Evolutionary conservation across 768 basidiomycete genomes (phyloP).

Genomic region (Boletus barrowsii): DNA sequence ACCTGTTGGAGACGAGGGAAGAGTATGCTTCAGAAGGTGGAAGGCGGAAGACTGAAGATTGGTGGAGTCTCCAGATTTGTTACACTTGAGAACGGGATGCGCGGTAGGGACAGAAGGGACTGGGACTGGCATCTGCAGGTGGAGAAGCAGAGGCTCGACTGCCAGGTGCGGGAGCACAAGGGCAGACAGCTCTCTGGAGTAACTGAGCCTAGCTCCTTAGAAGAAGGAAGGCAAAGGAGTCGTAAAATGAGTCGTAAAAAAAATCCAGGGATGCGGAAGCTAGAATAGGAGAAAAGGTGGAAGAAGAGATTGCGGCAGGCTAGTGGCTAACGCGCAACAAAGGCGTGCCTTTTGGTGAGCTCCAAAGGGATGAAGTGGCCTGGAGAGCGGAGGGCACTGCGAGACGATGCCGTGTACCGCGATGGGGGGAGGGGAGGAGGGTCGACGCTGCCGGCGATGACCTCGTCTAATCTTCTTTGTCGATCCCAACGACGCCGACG

Average conservation of each 20-base stretch:
- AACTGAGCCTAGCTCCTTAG: slow-evolving; percentile 37
- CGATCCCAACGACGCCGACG: slow-evolving; percentile 43
- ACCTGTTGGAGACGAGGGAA: slow-evolving; percentile 58
- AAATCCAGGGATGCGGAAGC: slow-evolving; percentile 18
- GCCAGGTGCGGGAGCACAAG: slow-evolving; percentile 44
- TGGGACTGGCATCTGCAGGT: slow-evolving; percentile 83
- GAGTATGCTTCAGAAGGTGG: slow-evolving; percentile 52
- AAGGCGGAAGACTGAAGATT: slow-evolving; percentile 43
- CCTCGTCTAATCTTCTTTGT: slow-evolving; percentile 27
- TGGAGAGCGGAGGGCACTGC: slow-evolving; percentile 15
- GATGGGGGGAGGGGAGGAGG: neutral
- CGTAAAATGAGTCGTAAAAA: slow-evolving; percentile 73
- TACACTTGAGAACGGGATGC: slow-evolving; percentile 65
- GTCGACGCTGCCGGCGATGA: slow-evolving; percentile 28
- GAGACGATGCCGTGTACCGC: slow-evolving; percentile 20
- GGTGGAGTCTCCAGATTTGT: slow-evolving; percentile 39
- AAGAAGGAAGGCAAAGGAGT: slow-evolving; percentile 40
- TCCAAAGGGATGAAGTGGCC: slow-evolving; percentile 30
- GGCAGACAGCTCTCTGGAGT: slow-evolving; percentile 44
- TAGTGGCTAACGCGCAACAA: slow-evolving; percentile 84
- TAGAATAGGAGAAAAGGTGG: slow-evolving; percentile 30
- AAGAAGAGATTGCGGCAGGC: slow-evolving; percentile 26
- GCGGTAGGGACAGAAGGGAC: slow-evolving; percentile 61
- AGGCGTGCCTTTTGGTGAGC: slow-evolving; percentile 82
- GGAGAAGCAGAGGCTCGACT: slow-evolving; percentile 37